Conservation (phyloP, 306 rosid genomes). For the Medicago arabica region DNA sequence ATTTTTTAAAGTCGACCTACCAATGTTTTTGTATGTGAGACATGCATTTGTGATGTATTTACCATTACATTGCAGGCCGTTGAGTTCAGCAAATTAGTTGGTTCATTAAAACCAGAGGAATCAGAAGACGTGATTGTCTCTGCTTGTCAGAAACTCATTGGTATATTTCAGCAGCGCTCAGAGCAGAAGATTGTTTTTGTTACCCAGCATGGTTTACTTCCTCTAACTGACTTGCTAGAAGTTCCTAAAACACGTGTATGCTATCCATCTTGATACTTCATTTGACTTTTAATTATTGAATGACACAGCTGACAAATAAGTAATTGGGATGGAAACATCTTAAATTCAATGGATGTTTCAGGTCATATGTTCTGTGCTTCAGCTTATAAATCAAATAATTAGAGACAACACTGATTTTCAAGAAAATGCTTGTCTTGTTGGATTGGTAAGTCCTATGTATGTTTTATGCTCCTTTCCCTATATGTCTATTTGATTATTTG, state of each 20-base stretch:
- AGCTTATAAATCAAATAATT: slow-evolving; percentile 89
- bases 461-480: slow-evolving; percentile 26
- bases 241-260: slow-evolving; percentile 88
- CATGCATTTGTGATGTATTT: slow-evolving; percentile 42
- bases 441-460: slow-evolving; percentile 72
- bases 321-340: slow-evolving; percentile 25
- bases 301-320: slow-evolving; percentile 33
- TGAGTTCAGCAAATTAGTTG: slow-evolving; percentile 91
- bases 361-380: slow-evolving; percentile 97
- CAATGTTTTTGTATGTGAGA: slow-evolving; percentile 28
- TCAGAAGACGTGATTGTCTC: slow-evolving; percentile 87
- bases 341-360: slow-evolving; percentile 47
- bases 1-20: slow-evolving; percentile 1
- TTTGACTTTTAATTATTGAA: slow-evolving; percentile 32
- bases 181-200: slow-evolving; percentile 96
- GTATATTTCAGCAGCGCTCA: slow-evolving; percentile 82
- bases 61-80: slow-evolving; percentile 67
- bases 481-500: slow-evolving; percentile 36
- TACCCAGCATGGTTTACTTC: slow-evolving; percentile 94
- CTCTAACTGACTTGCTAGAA: slow-evolving; percentile 88
- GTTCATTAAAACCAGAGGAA: slow-evolving; percentile 83
- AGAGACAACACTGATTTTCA: slow-evolving; percentile 90
- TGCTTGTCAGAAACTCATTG: slow-evolving; percentile 85
- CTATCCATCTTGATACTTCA: slow-evolving; percentile 35
- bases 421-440: slow-evolving; percentile 97